Conservation (phyloP, 352 stramenopile species). For the Saprolegnia parasitica region DNA sequence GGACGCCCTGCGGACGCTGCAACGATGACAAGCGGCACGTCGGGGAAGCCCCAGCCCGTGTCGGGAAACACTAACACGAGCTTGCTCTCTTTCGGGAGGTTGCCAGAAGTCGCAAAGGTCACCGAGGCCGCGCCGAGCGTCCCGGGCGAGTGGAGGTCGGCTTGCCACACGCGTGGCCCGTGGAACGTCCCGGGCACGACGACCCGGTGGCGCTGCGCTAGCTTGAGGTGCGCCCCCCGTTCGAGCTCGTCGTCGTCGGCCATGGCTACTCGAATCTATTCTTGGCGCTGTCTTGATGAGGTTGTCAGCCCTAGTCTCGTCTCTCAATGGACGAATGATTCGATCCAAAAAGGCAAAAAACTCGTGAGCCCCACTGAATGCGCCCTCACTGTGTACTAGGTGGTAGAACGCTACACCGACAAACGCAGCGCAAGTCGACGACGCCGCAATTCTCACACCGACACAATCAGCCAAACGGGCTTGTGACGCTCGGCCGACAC, state of each 20-base stretch:
- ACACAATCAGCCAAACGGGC: too few relatives aligned
- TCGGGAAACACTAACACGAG: slow-evolving; percentile 52
- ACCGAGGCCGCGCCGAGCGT: slow-evolving; percentile 47
- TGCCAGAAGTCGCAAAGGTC: slow-evolving; percentile 43
- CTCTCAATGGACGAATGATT: too few relatives aligned
- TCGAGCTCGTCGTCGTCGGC: slow-evolving; percentile 38
- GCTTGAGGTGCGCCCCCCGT: slow-evolving; percentile 53
- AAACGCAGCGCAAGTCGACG: too few relatives aligned
- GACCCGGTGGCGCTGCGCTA: slow-evolving; percentile 62
- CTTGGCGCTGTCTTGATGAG: not conserved
- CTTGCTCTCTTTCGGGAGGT: slow-evolving; percentile 40
- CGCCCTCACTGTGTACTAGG: too few relatives aligned
- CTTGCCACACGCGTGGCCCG: slow-evolving; percentile 39
- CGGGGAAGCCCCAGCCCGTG: slow-evolving; percentile 47
- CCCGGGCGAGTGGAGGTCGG: slow-evolving; percentile 44
- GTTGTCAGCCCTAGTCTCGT: too few relatives aligned
- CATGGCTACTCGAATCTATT: not conserved
- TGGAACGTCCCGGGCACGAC: slow-evolving; percentile 52
- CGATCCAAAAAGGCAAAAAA: too few relatives aligned
- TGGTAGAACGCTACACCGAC: too few relatives aligned
- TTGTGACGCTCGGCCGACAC: too few relatives aligned
- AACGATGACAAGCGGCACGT: slow-evolving; percentile 35
- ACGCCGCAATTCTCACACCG: too few relatives aligned
- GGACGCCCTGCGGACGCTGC: slow-evolving; percentile 34
- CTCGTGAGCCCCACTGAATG: too few relatives aligned